phyloP scores from a whole-genome alignment of 140 eudicot species.

The Senecio squalidus region DNA sequence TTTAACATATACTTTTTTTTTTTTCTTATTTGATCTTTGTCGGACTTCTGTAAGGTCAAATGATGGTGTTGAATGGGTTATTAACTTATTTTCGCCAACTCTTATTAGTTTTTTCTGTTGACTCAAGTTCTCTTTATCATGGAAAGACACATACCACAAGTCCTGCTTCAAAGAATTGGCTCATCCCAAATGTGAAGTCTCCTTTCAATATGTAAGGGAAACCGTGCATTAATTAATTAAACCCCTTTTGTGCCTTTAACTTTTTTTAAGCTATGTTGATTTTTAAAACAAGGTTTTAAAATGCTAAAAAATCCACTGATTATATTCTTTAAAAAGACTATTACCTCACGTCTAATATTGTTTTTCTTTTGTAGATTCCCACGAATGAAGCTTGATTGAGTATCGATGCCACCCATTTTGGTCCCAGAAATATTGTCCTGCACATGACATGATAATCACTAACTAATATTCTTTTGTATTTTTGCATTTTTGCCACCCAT shows the following conservation, averaged over 20 bases:
- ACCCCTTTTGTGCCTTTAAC: too few species aligned
- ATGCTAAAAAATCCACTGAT: too few species aligned
- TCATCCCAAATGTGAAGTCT: slow-evolving; percentile 96
- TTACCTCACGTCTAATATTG: too few species aligned
- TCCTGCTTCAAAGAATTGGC: slow-evolving; percentile 85
- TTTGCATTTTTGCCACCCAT: too few species aligned
- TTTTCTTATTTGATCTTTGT: background rate
- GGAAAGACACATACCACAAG: slow-evolving; percentile 84
- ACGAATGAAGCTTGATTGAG: slow-evolving; percentile 87
- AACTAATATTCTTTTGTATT: too few species aligned
- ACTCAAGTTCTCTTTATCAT: slow-evolving; percentile 95
- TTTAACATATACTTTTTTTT: too few species aligned
- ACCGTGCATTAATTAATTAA: slow-evolving; percentile 78
- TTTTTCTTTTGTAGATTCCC: slow-evolving; percentile 61
- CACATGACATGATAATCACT: slow-evolving; percentile 88
- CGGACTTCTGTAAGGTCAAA: slow-evolving; percentile 11
- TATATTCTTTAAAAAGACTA: background rate
- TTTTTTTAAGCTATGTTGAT: too few species aligned
- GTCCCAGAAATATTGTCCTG: slow-evolving; percentile 94
- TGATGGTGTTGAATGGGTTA: slow-evolving; percentile 14
- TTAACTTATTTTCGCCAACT: too few species aligned
- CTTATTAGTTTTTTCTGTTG: slow-evolving; percentile 44
- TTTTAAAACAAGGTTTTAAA: too few species aligned
- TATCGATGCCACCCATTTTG: slow-evolving; percentile 97
- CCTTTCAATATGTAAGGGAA: too few species aligned